These are phyloP conservation scores for Stagonosporopsis chrysanthemi DNA, from an alignment of 2,329 filamentous ascomycete genomes.

Conservation along the genomic window DNA sequence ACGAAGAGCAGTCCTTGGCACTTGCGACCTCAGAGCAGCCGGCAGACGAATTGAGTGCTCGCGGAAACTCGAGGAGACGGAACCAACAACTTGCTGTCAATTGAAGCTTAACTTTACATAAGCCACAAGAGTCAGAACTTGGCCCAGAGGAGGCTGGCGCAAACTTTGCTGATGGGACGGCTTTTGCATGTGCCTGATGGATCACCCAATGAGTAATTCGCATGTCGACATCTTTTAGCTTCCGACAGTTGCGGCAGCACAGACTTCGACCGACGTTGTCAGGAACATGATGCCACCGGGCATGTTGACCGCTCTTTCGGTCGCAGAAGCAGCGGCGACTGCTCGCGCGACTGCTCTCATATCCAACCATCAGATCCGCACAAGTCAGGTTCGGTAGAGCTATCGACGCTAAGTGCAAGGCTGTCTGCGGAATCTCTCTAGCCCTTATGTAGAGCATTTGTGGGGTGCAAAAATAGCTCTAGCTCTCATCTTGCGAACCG, in stretches of 20 bases:
- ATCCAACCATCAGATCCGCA: constrained; percentile 8
- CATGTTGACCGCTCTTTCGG: constrained; percentile 20
- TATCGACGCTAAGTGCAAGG: constrained; percentile 13
- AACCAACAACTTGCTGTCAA: constrained; percentile 7
- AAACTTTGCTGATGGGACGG: constrained; percentile 6
- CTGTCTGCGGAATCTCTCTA: constrained; percentile 2
- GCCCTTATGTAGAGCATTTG: constrained; percentile 1
- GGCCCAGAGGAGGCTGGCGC: constrained; percentile 16
- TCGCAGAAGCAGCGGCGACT: not conserved
- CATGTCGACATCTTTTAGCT: constrained; percentile 18
- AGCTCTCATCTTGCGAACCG: constrained; percentile 5
- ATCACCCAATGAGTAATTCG: constrained; percentile 14
- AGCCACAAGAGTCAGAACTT: constrained; percentile 10
- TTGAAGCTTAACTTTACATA: constrained; percentile 17
- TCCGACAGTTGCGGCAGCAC: constrained; percentile 14
- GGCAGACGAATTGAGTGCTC: not conserved
- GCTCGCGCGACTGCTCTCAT: constrained; percentile 9
- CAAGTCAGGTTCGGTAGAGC: not conserved
- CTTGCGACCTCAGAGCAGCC: not conserved
- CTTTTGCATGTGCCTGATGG: constrained; percentile 11
- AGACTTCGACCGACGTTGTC: constrained; percentile 5
- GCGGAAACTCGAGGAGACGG: not conserved
- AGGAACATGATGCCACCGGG: constrained; percentile 8
- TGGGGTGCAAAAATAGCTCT: constrained; percentile 17
- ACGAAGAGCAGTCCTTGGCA: constrained; percentile 16